A percentile compares a stretch with the other conserved stretches of the same genome.
These are phyloP conservation scores for Pichia nakasei DNA, from an alignment of 805 yeast genomes.

Conservation along the genomic window DNA sequence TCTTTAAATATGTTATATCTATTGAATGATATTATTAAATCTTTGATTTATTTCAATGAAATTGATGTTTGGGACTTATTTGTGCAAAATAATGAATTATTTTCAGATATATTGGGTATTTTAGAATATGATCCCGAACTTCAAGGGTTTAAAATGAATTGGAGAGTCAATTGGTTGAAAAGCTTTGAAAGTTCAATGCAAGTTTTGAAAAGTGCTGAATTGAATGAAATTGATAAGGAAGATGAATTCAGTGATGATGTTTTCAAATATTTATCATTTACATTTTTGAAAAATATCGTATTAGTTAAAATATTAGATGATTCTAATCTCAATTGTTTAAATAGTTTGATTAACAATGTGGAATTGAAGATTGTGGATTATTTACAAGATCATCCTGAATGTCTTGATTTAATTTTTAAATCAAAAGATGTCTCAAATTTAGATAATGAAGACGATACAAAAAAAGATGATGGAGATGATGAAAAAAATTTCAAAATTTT, in stretches of 20 bases:
- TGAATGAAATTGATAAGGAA: constrained; percentile 18
- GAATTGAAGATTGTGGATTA: constrained; percentile 59
- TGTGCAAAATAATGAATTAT: constrained; percentile 41
- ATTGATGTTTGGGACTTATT: constrained; percentile 44
- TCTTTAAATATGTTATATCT: constrained; percentile 50
- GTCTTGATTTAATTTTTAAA: constrained; percentile 50
- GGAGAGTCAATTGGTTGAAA: constrained; percentile 31
- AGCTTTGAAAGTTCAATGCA: neutral
- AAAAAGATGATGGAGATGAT: neutral
- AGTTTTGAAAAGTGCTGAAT: neutral
- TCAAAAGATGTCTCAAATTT: constrained; percentile 33
- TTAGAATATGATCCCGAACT: constrained; percentile 86
- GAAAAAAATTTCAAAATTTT: constrained; percentile 32
- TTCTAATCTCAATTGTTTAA: constrained; percentile 55
- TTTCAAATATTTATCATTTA: neutral
- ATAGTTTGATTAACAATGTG: constrained; percentile 57
- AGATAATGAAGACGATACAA: constrained; percentile 9
- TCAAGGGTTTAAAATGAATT: constrained; percentile 72
- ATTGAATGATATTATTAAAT: constrained; percentile 66
- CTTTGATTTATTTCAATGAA: constrained; percentile 66
- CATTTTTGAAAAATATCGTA: constrained; percentile 78
- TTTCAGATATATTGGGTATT: constrained; percentile 63
- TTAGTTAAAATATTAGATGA: constrained; percentile 79
- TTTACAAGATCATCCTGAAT: constrained; percentile 41
- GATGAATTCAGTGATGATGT: neutral